Conservation (phyloP, 2,329 filamentous ascomycete species). For the Calonectria ilicicola region DNA sequence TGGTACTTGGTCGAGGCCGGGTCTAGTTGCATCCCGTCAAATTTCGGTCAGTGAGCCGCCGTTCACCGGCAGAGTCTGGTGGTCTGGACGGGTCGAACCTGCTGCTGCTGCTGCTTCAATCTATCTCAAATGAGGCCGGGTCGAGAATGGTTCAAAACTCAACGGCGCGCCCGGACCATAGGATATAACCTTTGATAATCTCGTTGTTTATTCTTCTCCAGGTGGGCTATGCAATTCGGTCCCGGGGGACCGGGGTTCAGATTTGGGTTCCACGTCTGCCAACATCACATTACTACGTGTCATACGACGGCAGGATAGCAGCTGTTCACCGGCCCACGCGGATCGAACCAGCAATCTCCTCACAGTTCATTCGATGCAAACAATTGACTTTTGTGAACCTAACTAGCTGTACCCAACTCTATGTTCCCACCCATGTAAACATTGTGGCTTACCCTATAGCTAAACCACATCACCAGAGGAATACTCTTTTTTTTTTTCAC, state of each 20-base stretch:
- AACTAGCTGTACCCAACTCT: not conserved
- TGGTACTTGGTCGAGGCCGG: not conserved
- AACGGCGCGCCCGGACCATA: not conserved
- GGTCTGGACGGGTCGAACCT: not conserved
- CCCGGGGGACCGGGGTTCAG: not conserved
- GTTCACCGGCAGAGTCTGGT: not conserved
- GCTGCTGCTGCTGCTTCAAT: not conserved
- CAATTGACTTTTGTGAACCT: constrained; percentile 4
- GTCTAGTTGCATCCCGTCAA: not conserved
- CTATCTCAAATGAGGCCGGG: not conserved
- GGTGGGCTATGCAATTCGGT: constrained; percentile 21
- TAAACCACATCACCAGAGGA: not conserved
- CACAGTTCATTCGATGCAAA: not conserved
- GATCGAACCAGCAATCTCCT: not conserved
- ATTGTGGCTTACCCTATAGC: constrained; percentile 2
- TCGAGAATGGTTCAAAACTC: not conserved
- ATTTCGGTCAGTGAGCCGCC: not conserved
- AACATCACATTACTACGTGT: constrained; percentile 5
- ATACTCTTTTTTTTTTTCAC: not conserved
- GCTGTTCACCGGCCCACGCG: not conserved
- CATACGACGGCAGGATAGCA: constrained; percentile 5
- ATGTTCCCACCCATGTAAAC: not conserved
- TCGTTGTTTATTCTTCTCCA: not conserved
- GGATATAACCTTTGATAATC: not conserved
- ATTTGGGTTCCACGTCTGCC: not conserved